Evolutionary conservation across 768 basidiomycete species (phyloP).

Genomic region (Trichaptum fuscoviolaceum): DNA sequence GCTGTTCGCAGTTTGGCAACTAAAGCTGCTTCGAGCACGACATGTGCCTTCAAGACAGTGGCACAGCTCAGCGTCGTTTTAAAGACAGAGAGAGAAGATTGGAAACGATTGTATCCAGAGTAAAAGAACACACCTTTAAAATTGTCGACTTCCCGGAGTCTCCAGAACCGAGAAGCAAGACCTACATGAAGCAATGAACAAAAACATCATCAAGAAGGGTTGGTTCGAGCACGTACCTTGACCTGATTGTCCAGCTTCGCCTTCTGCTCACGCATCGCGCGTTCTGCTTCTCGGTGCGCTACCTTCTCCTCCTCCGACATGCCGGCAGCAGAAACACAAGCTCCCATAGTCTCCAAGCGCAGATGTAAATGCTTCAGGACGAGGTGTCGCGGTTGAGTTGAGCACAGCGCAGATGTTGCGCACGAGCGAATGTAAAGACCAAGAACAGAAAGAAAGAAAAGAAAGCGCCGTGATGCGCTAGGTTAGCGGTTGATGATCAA

Average conservation of each 20-base stretch:
- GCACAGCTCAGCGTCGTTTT: not conserved
- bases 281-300: conserved; percentile 67
- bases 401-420: not conserved
- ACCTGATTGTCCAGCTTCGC: conserved; percentile 65
- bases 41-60: not conserved
- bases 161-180: conserved; percentile 86
- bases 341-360: conserved; percentile 52
- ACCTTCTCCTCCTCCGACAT: conserved; percentile 65
- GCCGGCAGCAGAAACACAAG: conserved; percentile 70
- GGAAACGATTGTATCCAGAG: not conserved
- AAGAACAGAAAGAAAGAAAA: not conserved
- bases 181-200: conserved; percentile 35
- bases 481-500: not conserved
- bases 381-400: not conserved
- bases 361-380: conserved; percentile 1
- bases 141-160: conserved; percentile 93
- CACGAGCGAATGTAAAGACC: not conserved
- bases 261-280: conserved; percentile 75
- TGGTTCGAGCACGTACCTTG: conserved; percentile 46
- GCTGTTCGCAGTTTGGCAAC: too few relatives aligned
- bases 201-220: not conserved
- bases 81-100: not conserved
- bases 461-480: not conserved
- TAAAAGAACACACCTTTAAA: conserved; percentile 56
- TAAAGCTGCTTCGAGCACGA: not conserved